These are phyloP conservation scores for Colletotrichum zoysiae DNA, from an alignment of 2,329 filamentous ascomycete species.

Conservation along the genomic window DNA sequence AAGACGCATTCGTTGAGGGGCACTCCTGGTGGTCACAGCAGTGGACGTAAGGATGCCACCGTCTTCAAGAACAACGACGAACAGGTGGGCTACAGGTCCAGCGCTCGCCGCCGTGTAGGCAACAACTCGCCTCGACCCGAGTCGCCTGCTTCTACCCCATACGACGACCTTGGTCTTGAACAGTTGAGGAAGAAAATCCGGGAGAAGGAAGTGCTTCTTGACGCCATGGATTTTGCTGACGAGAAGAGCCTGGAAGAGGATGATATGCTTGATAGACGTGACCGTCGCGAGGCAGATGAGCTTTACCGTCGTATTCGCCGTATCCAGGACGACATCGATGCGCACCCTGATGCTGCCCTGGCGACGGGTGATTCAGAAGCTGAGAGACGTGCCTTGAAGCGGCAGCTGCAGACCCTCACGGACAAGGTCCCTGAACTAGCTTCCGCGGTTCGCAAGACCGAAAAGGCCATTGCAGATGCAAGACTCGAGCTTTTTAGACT, in stretches of 20 bases:
- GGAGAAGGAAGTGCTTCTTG: constrained; percentile 93
- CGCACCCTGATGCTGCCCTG: constrained; percentile 82
- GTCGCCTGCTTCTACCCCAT: constrained; percentile 77
- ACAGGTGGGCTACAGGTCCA: constrained; percentile 91
- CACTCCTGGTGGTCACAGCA: constrained; percentile 66
- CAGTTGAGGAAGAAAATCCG: constrained; percentile 92
- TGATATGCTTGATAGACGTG: constrained; percentile 88
- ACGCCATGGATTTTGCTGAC: constrained; percentile 96
- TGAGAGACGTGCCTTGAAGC: constrained; percentile 85
- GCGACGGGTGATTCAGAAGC: constrained; percentile 85
- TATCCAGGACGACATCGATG: constrained; percentile 94
- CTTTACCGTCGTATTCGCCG: constrained; percentile 92
- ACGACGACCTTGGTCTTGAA: constrained; percentile 86
- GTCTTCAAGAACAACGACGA: constrained; percentile 98
- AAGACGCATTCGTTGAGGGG: constrained; percentile 94
- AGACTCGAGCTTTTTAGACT: constrained; percentile 93
- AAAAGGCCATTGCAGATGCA: constrained; percentile 92
- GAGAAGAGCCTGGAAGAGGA: constrained; percentile 92
- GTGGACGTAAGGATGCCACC: constrained; percentile 89
- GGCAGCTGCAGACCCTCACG: constrained; percentile 88
- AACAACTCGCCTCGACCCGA: constrained; percentile 84
- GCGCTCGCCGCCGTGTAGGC: constrained; percentile 87
- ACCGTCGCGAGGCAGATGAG: constrained; percentile 92
- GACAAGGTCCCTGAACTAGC: constrained; percentile 93
- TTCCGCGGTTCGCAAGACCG: constrained; percentile 89